Percentiles rank a stretch among this genome's conserved stretches.
Evolutionary conservation across 306 rosid species (phyloP).

Genomic region (Malus orientalis): DNA sequence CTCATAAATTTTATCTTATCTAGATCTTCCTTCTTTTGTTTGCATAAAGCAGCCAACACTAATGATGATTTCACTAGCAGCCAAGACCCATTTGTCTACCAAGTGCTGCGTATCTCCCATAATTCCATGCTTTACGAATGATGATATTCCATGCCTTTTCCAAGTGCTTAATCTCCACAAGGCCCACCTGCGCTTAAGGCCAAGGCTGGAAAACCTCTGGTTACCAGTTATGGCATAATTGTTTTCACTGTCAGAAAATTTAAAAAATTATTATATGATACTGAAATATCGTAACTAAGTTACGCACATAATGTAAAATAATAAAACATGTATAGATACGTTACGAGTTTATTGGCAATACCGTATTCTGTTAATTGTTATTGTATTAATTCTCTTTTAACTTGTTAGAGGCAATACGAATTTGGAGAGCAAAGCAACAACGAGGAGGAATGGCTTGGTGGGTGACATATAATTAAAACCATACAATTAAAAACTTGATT

Average conservation of each 20-base stretch:
- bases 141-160: conserved; percentile 24
- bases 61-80: conserved; percentile 35
- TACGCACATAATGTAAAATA: too few relatives aligned
- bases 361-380: too few relatives aligned
- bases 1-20: not conserved
- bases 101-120: conserved; percentile 30
- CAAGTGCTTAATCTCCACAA: conserved; percentile 19
- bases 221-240: not conserved
- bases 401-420: too few relatives aligned
- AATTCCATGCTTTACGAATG: conserved; percentile 31
- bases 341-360: not conserved
- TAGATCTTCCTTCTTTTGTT: conserved; percentile 17
- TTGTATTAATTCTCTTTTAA: too few relatives aligned
- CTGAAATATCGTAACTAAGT: not conserved
- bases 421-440: too few relatives aligned
- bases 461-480: not conserved
- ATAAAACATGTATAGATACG: too few relatives aligned
- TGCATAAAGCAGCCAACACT: conserved; percentile 6
- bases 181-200: conserved; percentile 24
- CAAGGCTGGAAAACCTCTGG: conserved; percentile 3
- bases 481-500: not conserved
- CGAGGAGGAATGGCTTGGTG: not conserved
- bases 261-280: not conserved
- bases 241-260: too few relatives aligned
- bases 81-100: conserved; percentile 32